These are phyloP conservation scores for Claviceps africana DNA, from an alignment of 2,329 filamentous ascomycete species.

Conservation along the genomic window DNA sequence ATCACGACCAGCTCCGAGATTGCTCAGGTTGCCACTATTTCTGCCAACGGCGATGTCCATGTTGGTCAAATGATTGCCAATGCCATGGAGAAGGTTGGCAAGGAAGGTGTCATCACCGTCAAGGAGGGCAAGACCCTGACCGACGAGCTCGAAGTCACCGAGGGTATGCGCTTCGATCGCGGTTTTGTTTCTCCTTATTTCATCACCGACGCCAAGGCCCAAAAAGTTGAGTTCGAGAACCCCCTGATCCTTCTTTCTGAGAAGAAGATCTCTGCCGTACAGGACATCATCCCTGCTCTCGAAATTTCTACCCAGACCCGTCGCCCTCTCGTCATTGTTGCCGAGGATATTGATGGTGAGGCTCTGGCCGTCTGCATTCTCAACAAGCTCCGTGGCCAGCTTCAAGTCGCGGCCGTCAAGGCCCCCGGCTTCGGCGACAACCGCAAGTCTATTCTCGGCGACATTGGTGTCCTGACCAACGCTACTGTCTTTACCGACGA, in stretches of 20 bases:
- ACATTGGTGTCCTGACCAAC: conserved; percentile 90
- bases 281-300: conserved; percentile 96
- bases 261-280: conserved; percentile 99
- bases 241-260: conserved; percentile 95
- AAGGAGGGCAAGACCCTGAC: conserved; percentile 99
- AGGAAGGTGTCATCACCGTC: conserved; percentile 99
- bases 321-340: conserved; percentile 93
- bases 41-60: conserved; percentile 89
- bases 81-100: conserved; percentile 99
- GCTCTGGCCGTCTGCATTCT: conserved; percentile 97
- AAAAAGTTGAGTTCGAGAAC: conserved; percentile 99
- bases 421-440: conserved; percentile 98
- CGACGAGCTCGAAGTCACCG: conserved; percentile 95
- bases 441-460: conserved; percentile 98
- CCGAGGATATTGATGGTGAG: conserved; percentile 97
- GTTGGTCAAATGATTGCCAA: conserved; percentile 92
- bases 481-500: conserved; percentile 96
- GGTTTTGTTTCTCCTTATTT: conserved; percentile 98
- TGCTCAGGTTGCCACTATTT: conserved; percentile 95
- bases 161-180: conserved; percentile 99
- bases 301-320: conserved; percentile 93
- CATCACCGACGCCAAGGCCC: conserved; percentile 96
- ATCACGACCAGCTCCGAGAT: conserved; percentile 97
- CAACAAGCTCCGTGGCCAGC: conserved; percentile 99
- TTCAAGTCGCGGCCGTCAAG: conserved; percentile 97